Base-by-base conservation (phyloP, 2,329 filamentous ascomycete genomes). In the Penicillium expansum region DNA sequence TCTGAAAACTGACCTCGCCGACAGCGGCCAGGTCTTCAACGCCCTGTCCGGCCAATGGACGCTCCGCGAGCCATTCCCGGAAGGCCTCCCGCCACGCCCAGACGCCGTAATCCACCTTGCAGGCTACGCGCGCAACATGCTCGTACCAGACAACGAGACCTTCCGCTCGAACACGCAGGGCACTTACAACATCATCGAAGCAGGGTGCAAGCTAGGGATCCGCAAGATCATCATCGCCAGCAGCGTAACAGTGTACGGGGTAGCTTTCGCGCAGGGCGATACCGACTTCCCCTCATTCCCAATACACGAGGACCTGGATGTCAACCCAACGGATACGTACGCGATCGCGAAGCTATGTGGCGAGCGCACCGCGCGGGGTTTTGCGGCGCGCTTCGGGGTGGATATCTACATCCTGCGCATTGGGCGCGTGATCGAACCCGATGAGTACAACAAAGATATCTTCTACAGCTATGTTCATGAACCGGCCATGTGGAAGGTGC, bases 151-250 rank as follows among this genome's bases (percentile, higher is more conserved):
- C 65, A 83, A 81, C 55, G 82, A 85, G 65, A 81, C 77, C 55
- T 87, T 84, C 71, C 74, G 75, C 13, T 78, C 74, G n/a, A 87
- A 88, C 65, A 79, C 82, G 0, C 73, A 76, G 0, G 76, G 79
- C 8, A 84, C 83, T 0, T 86, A 86, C 71, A 87, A 87, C 62
- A 78, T 87, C 38, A 79, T 87, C 59, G 85, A 87, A 69, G 83
- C 83, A 0, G 83, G 83, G 0, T 84, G 79, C 67, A 86, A 86
- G 60, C 73, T 87, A 0, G 83, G 84, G 4, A 81, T 87, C 8
- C 79, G 77, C 58, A 87, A 87, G 65, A 80, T 87, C 62, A 77
- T 87, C 63, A 79, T 86, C 54, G 84, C 85, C 1, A 81, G 77
- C 58, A 81, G 78, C 38, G 82, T 85, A 63, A 85, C 82, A 0